Conservation (phyloP, 2,329 filamentous ascomycete species). For the Coleophoma eucalyptorum region DNA sequence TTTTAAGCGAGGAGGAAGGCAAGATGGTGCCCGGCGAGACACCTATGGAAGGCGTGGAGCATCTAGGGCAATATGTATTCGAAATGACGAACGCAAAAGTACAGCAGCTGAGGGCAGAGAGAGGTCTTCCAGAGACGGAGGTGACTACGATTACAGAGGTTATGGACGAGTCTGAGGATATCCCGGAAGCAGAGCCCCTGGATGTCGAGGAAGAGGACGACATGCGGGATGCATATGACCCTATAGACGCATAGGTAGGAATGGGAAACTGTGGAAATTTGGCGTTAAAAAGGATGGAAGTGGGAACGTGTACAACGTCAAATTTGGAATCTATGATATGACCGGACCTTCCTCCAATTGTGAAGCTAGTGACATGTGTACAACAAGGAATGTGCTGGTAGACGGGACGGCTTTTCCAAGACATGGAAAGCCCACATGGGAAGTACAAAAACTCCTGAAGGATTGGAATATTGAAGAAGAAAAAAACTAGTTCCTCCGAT, state of each 20-base stretch:
- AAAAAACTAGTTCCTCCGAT: too few species aligned
- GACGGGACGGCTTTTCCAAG: too few species aligned
- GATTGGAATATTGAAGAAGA: too few species aligned
- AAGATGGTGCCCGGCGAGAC: slow-evolving; percentile 52
- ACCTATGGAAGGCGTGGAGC: slow-evolving; percentile 87
- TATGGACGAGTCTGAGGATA: neutral
- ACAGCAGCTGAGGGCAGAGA: slow-evolving; percentile 24
- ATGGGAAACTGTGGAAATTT: too few species aligned
- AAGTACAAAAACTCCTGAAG: too few species aligned
- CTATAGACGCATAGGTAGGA: neutral
- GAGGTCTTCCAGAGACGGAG: slow-evolving; percentile 18
- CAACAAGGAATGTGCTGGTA: too few species aligned
- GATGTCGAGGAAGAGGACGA: neutral
- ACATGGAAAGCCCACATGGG: too few species aligned
- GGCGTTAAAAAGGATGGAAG: too few species aligned
- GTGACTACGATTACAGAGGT: neutral
- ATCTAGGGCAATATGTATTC: slow-evolving; percentile 92
- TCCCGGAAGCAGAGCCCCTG: neutral
- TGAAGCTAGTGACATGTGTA: too few species aligned
- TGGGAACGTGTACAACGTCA: too few species aligned
- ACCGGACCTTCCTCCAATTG: too few species aligned
- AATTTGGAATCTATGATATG: too few species aligned
- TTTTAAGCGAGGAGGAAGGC: slow-evolving; percentile 37
- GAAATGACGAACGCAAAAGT: slow-evolving; percentile 73
- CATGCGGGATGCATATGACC: neutral